A percentile compares a stretch with the other conserved stretches of the same genome.
phyloP scores from a whole-genome alignment of 2,329 filamentous ascomycete genomes.

The Drechslerella coelobrocha region DNA sequence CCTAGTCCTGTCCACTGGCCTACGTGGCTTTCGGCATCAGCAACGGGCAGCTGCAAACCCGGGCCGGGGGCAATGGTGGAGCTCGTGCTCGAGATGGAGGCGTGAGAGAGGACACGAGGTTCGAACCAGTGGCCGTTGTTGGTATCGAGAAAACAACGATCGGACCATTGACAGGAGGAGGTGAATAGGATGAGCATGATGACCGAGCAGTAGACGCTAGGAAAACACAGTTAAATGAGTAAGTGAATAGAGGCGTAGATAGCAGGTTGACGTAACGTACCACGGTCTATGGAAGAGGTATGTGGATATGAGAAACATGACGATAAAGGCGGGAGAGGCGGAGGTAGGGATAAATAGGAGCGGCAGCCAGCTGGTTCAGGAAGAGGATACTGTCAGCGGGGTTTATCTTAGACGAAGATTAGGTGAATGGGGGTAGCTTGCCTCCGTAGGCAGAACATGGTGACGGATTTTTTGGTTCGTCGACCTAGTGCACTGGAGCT shows the following conservation, averaged over 20 bases:
- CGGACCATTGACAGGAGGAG: constrained; percentile 87
- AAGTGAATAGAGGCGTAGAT: background rate
- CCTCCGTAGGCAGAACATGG: constrained; percentile 73
- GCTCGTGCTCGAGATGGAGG: constrained; percentile 55
- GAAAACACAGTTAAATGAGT: constrained; percentile 5
- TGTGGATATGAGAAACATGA: constrained; percentile 88
- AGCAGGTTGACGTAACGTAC: constrained; percentile 27
- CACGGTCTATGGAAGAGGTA: constrained; percentile 97
- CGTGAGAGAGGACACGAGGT: constrained; percentile 66
- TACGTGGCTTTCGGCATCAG: constrained; percentile 63
- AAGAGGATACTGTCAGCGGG: background rate
- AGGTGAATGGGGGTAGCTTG: constrained; percentile 57
- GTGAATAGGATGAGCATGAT: constrained; percentile 93
- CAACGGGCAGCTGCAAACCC: constrained; percentile 59
- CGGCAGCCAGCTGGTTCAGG: constrained; percentile 73
- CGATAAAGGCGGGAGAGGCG: constrained; percentile 82
- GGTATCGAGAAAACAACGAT: constrained; percentile 92
- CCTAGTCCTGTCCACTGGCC: constrained; percentile 73
- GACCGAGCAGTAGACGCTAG: constrained; percentile 88
- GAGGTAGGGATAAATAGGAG: constrained; percentile 88
- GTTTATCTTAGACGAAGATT: background rate
- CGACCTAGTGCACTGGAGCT: background rate
- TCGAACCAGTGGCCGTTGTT: constrained; percentile 87
- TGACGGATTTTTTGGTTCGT: constrained; percentile 32
- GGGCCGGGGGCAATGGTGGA: constrained; percentile 43